phyloP scores from a whole-genome alignment of 1,284 basidiomycete genomes.

The Tilletia horrida region DNA sequence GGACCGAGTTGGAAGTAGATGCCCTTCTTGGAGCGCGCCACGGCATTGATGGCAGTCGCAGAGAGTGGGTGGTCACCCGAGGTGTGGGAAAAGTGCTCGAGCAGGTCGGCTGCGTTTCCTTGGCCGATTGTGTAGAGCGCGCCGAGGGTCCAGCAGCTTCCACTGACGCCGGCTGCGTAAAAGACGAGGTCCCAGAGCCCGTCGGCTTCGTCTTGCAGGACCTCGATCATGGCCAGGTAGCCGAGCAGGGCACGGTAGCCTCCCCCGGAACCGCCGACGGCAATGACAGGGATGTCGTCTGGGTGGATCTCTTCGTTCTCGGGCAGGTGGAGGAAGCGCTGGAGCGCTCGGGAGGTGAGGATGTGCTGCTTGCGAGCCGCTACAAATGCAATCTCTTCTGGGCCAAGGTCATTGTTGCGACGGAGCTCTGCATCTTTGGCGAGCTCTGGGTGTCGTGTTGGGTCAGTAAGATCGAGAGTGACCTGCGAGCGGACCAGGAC shows the following conservation, averaged over 20 bases:
- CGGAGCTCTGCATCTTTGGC: conserved; percentile 8
- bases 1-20: conserved; percentile 50
- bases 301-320: conserved; percentile 47
- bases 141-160: conserved; percentile 54
- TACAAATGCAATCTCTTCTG: conserved; percentile 13
- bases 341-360: conserved; percentile 21
- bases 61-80: conserved; percentile 13
- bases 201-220: conserved; percentile 34
- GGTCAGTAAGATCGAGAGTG: conserved; percentile 13
- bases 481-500: conserved; percentile 6
- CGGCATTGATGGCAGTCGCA: conserved; percentile 37
- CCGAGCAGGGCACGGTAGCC: conserved; percentile 53
- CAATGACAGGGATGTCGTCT: conserved; percentile 51
- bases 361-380: conserved; percentile 18
- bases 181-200: conserved; percentile 49
- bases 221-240: conserved; percentile 41
- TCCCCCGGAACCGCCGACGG: conserved; percentile 52
- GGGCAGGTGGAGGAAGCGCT: conserved; percentile 32
- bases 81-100: conserved; percentile 32
- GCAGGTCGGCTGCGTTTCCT: conserved; percentile 33
- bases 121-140: conserved; percentile 43
- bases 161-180: conserved; percentile 52
- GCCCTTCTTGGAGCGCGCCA: conserved; percentile 43
- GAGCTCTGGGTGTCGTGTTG: conserved; percentile 12
- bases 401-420: conserved; percentile 12